These are phyloP conservation scores for Thielaviopsis musarum DNA, from an alignment of 2,329 filamentous ascomycete genomes.

Conservation along the genomic window DNA sequence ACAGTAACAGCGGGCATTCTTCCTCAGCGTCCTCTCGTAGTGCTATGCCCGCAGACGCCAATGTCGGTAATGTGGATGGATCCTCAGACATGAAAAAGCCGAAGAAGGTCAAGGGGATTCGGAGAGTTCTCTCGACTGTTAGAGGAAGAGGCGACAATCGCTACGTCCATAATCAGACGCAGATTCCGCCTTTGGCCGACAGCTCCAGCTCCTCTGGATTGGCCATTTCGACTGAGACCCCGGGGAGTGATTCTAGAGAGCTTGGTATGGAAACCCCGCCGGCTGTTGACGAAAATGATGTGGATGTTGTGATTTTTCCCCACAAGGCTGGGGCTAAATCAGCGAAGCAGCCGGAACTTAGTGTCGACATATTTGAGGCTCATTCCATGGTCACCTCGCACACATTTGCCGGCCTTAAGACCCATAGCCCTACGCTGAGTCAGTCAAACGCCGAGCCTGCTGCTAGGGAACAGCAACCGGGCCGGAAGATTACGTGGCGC, in stretches of 20 bases:
- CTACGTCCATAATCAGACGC: background rate
- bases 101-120: conserved; percentile 1
- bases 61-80: background rate
- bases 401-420: background rate
- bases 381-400: background rate
- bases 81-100: background rate
- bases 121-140: conserved; percentile 8
- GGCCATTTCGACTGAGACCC: background rate
- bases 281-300: background rate
- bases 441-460: background rate
- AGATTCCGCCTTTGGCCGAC: background rate
- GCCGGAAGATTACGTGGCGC: conserved; percentile 1
- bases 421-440: background rate
- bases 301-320: background rate
- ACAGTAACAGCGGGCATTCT: background rate
- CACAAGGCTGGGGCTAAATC: background rate
- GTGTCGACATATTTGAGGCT: background rate
- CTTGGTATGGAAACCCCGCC: background rate
- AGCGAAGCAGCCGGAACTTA: background rate
- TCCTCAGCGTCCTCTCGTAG: background rate
- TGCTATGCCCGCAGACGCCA: background rate
- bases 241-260: background rate
- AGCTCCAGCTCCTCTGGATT: background rate
- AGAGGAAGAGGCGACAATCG: background rate
- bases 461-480: background rate